Percentiles rank a stretch among this genome's conserved stretches.
Evolutionary conservation across 2,329 filamentous ascomycete species (phyloP).

Genomic region (Botrytis hyacinthi): DNA sequence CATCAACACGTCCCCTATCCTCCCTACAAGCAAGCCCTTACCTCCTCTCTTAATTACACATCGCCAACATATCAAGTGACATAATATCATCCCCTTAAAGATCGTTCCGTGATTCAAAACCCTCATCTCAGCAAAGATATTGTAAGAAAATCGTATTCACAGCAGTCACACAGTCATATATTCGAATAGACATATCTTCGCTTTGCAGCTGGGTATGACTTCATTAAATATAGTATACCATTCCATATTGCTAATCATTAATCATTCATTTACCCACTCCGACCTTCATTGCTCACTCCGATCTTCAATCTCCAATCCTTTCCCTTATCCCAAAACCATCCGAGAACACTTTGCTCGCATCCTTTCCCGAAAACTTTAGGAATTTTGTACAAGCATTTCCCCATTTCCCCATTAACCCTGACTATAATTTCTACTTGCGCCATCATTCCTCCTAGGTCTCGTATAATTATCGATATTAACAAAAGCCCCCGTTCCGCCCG

Average conservation of each 20-base stretch:
- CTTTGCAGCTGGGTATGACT: not conserved
- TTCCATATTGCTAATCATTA: not conserved
- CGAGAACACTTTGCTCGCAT: not conserved
- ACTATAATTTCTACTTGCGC: not conserved
- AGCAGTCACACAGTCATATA: not conserved
- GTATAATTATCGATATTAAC: conserved; percentile 61
- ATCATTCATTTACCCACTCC: not conserved
- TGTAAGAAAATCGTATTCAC: not conserved
- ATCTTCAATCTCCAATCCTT: not conserved
- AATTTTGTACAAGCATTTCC: not conserved
- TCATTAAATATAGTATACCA: not conserved
- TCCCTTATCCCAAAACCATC: not conserved
- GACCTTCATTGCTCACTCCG: not conserved
- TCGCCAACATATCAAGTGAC: not conserved
- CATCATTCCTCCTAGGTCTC: not conserved
- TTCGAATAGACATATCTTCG: not conserved
- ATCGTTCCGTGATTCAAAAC: not conserved
- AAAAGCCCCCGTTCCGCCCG: conserved; percentile 79
- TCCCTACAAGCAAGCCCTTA: not conserved
- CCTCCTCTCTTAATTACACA: not conserved
- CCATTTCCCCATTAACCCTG: not conserved
- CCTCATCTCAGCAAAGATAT: not conserved
- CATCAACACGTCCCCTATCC: not conserved
- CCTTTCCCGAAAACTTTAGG: not conserved
- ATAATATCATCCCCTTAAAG: not conserved